phyloP scores from a whole-genome alignment of 176 grass and related monocot species.

The Avena atlantica region DNA sequence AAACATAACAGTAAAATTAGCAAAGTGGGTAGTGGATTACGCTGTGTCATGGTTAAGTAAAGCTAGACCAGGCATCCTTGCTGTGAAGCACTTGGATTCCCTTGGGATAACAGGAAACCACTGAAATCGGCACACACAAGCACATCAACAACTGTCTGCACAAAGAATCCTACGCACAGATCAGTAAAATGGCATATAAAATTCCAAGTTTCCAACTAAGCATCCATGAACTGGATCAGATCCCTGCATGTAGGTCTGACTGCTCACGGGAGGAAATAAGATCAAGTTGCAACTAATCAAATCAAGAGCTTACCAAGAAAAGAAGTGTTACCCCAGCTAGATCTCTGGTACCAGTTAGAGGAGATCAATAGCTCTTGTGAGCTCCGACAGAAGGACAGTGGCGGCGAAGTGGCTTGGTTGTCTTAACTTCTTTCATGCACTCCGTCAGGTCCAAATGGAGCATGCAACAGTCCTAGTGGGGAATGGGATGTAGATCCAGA shows the following conservation, averaged over 20 bases:
- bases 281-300: not conserved
- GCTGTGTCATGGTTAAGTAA: slow-evolving; percentile 51
- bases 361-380: slow-evolving; percentile 20
- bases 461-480: not conserved
- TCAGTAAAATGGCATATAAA: slow-evolving; percentile 24
- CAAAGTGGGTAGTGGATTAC: slow-evolving; percentile 40
- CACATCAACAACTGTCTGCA: not conserved
- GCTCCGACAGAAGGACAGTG: not conserved
- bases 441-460: slow-evolving; percentile 19
- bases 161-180: slow-evolving; percentile 20
- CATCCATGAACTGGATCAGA: slow-evolving; percentile 32
- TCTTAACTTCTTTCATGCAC: not conserved
- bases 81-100: slow-evolving; percentile 11
- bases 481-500: slow-evolving; percentile 9
- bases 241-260: slow-evolving; percentile 27
- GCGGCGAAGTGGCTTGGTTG: not conserved
- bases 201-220: slow-evolving; percentile 4
- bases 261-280: not conserved
- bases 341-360: slow-evolving; percentile 10
- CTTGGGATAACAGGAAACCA: slow-evolving; percentile 4
- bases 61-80: slow-evolving; percentile 72
- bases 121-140: slow-evolving; percentile 18
- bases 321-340: slow-evolving; percentile 11
- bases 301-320: slow-evolving; percentile 7
- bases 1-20: slow-evolving; percentile 3